These are phyloP conservation scores for Ziziphus jujuba DNA, from an alignment of 306 rosid genomes.

Conservation along the genomic window DNA sequence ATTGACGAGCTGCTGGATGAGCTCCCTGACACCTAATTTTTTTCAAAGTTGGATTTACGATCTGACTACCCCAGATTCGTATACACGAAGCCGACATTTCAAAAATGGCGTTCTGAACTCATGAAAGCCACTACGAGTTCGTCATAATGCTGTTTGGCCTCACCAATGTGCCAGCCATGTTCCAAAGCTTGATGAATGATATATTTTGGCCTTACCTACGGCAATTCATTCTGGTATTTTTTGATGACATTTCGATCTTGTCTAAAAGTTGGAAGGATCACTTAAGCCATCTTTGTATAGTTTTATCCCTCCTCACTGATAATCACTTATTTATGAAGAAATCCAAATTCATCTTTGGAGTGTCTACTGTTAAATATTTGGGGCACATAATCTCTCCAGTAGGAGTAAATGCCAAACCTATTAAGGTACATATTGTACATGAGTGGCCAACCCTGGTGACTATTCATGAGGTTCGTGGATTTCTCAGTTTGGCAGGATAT, in stretches of 20 bases:
- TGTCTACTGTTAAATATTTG: background rate
- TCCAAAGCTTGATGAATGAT: background rate
- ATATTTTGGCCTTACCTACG: background rate
- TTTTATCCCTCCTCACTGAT: too few relatives aligned
- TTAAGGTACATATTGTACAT: background rate
- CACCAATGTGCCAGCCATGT: background rate
- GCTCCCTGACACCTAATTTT: background rate
- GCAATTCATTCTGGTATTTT: background rate
- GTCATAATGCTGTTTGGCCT: background rate
- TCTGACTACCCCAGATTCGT: background rate
- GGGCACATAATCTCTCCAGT: background rate
- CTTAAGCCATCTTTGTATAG: too few relatives aligned
- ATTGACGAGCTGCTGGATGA: background rate
- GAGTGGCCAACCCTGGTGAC: background rate
- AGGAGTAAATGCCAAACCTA: background rate
- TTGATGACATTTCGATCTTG: background rate
- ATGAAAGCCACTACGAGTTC: background rate
- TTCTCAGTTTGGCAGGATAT: background rate
- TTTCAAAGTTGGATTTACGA: background rate
- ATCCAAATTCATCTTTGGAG: background rate
- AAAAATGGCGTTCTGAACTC: background rate
- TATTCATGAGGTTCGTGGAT: background rate
- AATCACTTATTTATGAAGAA: background rate
- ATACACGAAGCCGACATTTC: background rate
- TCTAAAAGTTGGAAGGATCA: too few relatives aligned